Evolutionary conservation across 2,329 filamentous ascomycete genomes (phyloP), one percentile per base, ranked within the genome.

Genomic region (Apiospora koreana): DNA sequence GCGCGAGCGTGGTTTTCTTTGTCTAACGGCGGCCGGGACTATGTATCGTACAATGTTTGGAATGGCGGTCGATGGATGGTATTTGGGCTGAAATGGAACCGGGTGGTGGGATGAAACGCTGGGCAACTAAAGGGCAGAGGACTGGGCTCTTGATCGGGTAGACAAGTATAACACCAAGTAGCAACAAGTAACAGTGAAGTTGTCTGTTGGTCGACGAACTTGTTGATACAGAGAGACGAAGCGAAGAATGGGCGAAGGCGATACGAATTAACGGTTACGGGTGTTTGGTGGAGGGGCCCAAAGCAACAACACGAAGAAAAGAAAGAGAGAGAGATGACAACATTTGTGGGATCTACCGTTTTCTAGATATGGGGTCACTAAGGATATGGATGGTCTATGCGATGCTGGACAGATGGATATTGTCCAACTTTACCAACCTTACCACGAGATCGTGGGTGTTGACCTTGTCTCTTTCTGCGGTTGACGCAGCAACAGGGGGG

Each of bases 221-320:
- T 66, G 64, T 28, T 43, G 42, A 43, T 66, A 66, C 64, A 43
- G 64, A 65, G 14, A 66, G 42, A 66, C 64, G 64, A 66, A 66
- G 28, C n/a, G 64, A 66, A 66, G 42, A 14, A 21, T 7, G 0
- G 42, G 8, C 41, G 23, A 25, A 43, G 38, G 38, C 35, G 38
- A 31, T 66, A 45, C 21, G n/a, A 21, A 66, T 66, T 66, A 66
- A 14, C 38, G 38, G 64, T 21, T 66, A 66, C 23, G 64, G 38
- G 64, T 21, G 38, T 66, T 43, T 25, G 64, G 64, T 21, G 38
- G 23, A 43, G 42, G 42, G 64, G 25, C 38, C 38, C 25, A 43
- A 45, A 66, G 42, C 64, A 66, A 66, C 64, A 66, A 66, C 64
- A 66, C 38, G 23, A 66, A 66, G 38, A 66, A 66, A 18, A 66